Conservation (phyloP, 495 filamentous ascomycete species). For the Penicillium lividum region DNA sequence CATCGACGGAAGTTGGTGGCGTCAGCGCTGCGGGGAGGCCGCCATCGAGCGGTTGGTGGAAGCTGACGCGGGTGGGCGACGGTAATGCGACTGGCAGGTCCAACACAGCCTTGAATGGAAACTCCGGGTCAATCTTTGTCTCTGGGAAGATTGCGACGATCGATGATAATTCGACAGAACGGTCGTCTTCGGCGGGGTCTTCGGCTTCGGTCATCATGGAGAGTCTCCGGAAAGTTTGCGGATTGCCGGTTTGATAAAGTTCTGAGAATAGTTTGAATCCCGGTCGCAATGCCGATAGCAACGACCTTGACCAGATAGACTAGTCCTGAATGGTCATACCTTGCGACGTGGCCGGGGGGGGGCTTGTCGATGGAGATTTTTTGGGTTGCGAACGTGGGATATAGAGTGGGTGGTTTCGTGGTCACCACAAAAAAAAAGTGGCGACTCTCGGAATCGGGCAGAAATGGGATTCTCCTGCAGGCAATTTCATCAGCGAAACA, state of each 20-base stretch:
- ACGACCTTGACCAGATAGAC: slow-evolving; percentile 7
- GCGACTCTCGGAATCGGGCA: slow-evolving; percentile 21
- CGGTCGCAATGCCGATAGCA: slow-evolving; percentile 9
- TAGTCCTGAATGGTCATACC: slow-evolving; percentile 18
- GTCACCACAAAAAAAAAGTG: background rate
- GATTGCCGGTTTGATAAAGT: slow-evolving; percentile 3
- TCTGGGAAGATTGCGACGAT: slow-evolving; percentile 90
- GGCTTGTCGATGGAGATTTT: background rate
- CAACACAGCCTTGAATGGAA: slow-evolving; percentile 64
- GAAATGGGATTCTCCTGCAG: slow-evolving; percentile 21
- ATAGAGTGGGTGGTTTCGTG: background rate
- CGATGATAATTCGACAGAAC: slow-evolving; percentile 77
- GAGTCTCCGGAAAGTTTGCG: background rate
- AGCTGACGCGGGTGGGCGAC: slow-evolving; percentile 66
- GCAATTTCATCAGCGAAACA: slow-evolving; percentile 14
- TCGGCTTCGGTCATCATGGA: slow-evolving; percentile 32
- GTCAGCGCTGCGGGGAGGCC: slow-evolving; percentile 39
- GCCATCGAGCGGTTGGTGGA: slow-evolving; percentile 56
- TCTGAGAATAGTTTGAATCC: slow-evolving; percentile 6
- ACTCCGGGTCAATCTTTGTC: slow-evolving; percentile 58
- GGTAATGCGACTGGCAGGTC: slow-evolving; percentile 72
- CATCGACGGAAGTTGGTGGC: slow-evolving; percentile 49
- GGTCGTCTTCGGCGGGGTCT: slow-evolving; percentile 58
- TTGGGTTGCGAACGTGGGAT: slow-evolving; percentile 10
- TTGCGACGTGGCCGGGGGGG: slow-evolving; percentile 1